A percentile compares a stretch with the other conserved stretches of the same genome.
Conservation (phyloP, 1,139 yeast genomes). For the Geotrichum europaeum region DNA sequence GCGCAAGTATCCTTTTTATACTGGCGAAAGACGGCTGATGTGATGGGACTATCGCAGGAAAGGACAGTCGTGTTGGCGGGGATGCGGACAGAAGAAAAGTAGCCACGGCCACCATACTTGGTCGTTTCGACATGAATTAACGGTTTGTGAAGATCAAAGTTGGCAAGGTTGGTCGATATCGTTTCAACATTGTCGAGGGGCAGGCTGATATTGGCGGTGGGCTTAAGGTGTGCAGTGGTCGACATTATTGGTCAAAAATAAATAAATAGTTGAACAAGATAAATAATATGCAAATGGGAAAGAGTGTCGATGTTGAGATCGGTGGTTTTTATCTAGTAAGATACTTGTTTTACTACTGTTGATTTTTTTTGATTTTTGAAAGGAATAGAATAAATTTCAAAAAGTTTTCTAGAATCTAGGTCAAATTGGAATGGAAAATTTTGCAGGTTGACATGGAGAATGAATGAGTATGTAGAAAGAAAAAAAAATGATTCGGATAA, state of each 20-base stretch:
- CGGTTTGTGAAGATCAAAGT: background rate
- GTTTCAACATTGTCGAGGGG: background rate
- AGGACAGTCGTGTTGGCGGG: slow-evolving; percentile 42
- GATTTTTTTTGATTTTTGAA: background rate
- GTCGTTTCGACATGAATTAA: slow-evolving; percentile 24
- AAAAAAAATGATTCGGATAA: background rate
- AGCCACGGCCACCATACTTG: slow-evolving; percentile 54
- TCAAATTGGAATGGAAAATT: background rate
- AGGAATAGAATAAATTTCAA: background rate
- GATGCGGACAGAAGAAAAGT: slow-evolving; percentile 45
- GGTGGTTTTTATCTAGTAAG: background rate
- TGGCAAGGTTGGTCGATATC: background rate
- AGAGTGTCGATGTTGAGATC: background rate
- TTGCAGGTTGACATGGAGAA: background rate
- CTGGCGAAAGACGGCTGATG: slow-evolving; percentile 46
- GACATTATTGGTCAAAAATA: background rate
- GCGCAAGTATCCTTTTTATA: slow-evolving; percentile 64
- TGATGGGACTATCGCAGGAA: slow-evolving; percentile 40
- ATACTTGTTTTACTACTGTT: background rate
- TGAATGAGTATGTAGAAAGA: background rate
- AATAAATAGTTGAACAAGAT: too few species aligned
- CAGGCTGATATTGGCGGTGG: background rate
- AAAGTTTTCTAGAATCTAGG: background rate
- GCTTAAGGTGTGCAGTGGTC: background rate
- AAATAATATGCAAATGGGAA: background rate